Conservation (phyloP, 1,284 basidiomycete genomes). For the Apiotrichum brassicae region DNA sequence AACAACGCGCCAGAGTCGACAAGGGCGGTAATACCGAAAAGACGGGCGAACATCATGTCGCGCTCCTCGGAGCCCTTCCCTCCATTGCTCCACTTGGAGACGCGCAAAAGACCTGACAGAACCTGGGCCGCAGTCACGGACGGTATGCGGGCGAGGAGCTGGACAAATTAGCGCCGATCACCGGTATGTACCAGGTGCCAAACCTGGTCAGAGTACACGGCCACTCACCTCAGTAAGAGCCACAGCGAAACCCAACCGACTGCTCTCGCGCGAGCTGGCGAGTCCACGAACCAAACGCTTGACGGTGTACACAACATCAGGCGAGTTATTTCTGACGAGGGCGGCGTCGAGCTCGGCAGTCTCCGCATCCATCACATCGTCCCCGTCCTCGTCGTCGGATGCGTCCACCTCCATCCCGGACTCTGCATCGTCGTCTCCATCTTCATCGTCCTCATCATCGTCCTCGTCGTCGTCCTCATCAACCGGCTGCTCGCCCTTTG, state of each 20-base stretch:
- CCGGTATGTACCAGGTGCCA: not conserved
- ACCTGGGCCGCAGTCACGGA: slow-evolving; percentile 73
- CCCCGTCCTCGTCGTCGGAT: slow-evolving; percentile 40
- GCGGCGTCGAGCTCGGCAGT: not conserved
- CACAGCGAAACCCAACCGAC: slow-evolving; percentile 88
- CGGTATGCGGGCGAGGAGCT: slow-evolving; percentile 75
- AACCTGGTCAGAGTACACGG: not conserved
- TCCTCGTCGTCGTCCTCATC: slow-evolving; percentile 33
- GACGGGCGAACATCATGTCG: slow-evolving; percentile 81
- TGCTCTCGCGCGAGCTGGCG: slow-evolving; percentile 85
- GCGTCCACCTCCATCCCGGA: slow-evolving; percentile 25
- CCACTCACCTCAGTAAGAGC: slow-evolving; percentile 80
- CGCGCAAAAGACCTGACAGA: slow-evolving; percentile 62
- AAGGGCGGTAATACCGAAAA: slow-evolving; percentile 81
- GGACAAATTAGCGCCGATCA: too few species aligned
- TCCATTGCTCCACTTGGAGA: slow-evolving; percentile 61
- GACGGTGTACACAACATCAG: slow-evolving; percentile 84
- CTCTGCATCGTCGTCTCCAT: slow-evolving; percentile 48
- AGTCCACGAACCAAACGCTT: slow-evolving; percentile 77
- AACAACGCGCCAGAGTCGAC: slow-evolving; percentile 74
- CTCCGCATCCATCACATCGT: not conserved
- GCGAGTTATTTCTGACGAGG: not conserved
- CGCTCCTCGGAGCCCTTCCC: slow-evolving; percentile 87
- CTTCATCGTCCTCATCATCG: slow-evolving; percentile 43
- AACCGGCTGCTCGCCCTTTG: slow-evolving; percentile 10